These are phyloP conservation scores for Aspergillus flavus DNA, from an alignment of 2,329 filamentous ascomycete genomes.

Conservation along the genomic window DNA sequence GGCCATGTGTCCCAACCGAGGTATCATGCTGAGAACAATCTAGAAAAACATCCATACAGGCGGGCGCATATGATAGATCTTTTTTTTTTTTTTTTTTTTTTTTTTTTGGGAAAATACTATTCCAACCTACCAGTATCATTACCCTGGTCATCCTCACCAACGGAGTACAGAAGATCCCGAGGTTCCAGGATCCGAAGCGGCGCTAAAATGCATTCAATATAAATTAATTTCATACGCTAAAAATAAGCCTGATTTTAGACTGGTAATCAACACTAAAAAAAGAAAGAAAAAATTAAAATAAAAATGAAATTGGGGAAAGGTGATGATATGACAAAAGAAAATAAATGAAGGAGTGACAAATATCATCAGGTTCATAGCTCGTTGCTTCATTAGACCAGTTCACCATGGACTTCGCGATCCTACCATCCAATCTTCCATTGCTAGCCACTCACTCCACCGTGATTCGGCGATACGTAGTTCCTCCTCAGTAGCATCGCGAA, in stretches of 20 bases:
- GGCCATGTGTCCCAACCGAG: not conserved
- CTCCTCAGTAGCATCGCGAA: conserved; percentile 72
- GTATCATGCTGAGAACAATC: conserved; percentile 3
- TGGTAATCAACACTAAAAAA: conserved; percentile 5
- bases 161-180: not conserved
- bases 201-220: not conserved
- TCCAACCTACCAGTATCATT: not conserved
- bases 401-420: conserved; percentile 62
- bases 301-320: conserved; percentile 4
- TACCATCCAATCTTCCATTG: conserved; percentile 98
- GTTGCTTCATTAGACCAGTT: conserved; percentile 20
- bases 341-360: conserved; percentile 14
- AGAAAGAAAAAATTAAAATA: conserved; percentile 10
- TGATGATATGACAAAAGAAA: conserved; percentile 5
- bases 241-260: not conserved
- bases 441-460: conserved; percentile 90
- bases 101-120: not conserved
- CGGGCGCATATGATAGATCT: not conserved
- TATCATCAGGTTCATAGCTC: conserved; percentile 26
- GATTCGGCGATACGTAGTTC: conserved; percentile 82
- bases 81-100: not conserved
- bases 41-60: not conserved
- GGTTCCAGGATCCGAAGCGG: not conserved
- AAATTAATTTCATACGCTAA: not conserved
- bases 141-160: not conserved